Conservation (phyloP, 768 basidiomycete genomes). For the Amanita rubescens region DNA sequence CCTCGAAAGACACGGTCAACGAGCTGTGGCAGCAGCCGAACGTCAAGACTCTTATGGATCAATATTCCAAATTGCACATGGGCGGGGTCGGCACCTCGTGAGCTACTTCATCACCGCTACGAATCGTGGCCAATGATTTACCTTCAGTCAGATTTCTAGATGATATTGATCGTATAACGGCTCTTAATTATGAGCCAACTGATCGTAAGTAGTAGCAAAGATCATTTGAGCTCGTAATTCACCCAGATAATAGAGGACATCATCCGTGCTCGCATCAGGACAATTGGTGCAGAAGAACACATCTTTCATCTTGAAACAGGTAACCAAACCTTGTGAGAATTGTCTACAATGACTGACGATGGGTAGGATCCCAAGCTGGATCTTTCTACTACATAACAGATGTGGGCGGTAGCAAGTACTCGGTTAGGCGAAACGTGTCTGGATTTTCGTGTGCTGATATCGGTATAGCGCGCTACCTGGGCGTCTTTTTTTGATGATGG, state of each 20-base stretch:
- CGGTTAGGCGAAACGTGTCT: conserved; percentile 21
- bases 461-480: conserved; percentile 53
- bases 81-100: conserved; percentile 43
- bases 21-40: conserved; percentile 52
- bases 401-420: conserved; percentile 56
- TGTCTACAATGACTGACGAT: not conserved
- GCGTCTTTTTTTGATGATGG: conserved; percentile 73
- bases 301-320: conserved; percentile 51
- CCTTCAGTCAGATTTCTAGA: conserved; percentile 52
- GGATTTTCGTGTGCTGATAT: not conserved
- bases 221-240: not conserved
- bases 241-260: conserved; percentile 45
- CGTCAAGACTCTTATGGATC: conserved; percentile 44
- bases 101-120: conserved; percentile 21
- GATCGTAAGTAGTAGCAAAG: conserved; percentile 36
- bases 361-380: conserved; percentile 27
- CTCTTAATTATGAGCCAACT: conserved; percentile 48
- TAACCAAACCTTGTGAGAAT: conserved; percentile 14
- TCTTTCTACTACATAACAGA: conserved; percentile 65
- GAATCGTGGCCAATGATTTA: not conserved
- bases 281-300: conserved; percentile 71
- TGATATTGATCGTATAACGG: conserved; percentile 54
- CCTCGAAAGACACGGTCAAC: conserved; percentile 53
- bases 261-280: conserved; percentile 66
- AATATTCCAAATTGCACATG: conserved; percentile 31